Percentiles rank a stretch among this genome's conserved stretches.
Conservation (phyloP, 345 rosid species). For the Salix suchowensis region DNA sequence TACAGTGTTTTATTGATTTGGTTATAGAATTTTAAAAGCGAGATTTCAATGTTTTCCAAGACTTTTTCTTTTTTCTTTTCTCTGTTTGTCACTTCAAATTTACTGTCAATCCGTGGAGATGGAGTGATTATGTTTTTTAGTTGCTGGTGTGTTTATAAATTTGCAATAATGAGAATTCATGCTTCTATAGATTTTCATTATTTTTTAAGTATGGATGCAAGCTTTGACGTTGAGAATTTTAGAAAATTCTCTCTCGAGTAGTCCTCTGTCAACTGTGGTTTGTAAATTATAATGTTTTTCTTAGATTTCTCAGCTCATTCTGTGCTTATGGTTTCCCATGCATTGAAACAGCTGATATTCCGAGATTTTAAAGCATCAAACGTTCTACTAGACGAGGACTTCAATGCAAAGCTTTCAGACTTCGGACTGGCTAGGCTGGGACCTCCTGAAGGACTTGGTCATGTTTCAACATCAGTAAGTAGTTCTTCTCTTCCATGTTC, state of each 20-base stretch:
- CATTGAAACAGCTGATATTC: slow-evolving; percentile 61
- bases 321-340: slow-evolving; percentile 10
- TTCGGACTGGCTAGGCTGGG: slow-evolving; percentile 95
- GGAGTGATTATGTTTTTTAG: background rate
- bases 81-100: background rate
- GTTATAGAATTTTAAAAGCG: background rate
- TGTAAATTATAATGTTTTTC: background rate
- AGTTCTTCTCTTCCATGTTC: background rate
- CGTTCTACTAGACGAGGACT: slow-evolving; percentile 75
- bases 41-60: background rate
- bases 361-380: slow-evolving; percentile 94
- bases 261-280: background rate
- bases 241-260: background rate
- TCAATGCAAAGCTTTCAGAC: slow-evolving; percentile 89
- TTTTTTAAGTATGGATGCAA: background rate
- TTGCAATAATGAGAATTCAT: background rate
- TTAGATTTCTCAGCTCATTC: background rate
- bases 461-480: slow-evolving; percentile 84
- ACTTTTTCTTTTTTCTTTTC: background rate
- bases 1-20: background rate
- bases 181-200: background rate
- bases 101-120: background rate
- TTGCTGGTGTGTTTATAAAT: background rate
- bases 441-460: slow-evolving; percentile 80
- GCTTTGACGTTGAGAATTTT: background rate